A percentile compares a stretch with the other conserved stretches of the same genome.
Evolutionary conservation across 352 stramenopile species (phyloP).

Genomic region (Thalassiosira hispida): DNA sequence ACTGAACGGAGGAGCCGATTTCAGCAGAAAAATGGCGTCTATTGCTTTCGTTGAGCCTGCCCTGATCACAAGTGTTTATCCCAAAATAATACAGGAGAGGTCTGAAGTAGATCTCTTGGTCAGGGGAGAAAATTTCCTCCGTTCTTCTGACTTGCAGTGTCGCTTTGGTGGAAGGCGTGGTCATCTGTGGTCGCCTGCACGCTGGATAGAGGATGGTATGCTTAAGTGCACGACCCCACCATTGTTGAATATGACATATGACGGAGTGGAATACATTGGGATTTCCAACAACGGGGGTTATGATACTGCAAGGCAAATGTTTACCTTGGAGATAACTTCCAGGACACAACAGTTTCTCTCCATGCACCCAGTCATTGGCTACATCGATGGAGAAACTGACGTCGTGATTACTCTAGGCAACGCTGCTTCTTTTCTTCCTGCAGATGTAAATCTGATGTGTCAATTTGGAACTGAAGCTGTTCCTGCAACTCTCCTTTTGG

Average conservation of each 20-base stretch:
- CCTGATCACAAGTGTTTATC: conserved; percentile 69
- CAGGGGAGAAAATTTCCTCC: conserved; percentile 85
- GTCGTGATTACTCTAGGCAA: conserved; percentile 56
- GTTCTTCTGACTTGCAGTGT: conserved; percentile 86
- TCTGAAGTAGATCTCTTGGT: conserved; percentile 87
- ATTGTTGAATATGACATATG: conserved; percentile 60
- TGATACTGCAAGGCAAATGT: conserved; percentile 26
- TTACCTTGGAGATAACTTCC: conserved; percentile 47
- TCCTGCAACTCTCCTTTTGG: conserved; percentile 29
- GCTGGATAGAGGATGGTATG: conserved; percentile 38
- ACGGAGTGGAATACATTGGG: conserved; percentile 43
- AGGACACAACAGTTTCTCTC: conserved; percentile 51
- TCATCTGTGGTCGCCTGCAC: conserved; percentile 46
- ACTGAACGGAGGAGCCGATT: conserved; percentile 83
- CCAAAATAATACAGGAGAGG: conserved; percentile 57
- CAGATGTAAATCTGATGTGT: conserved; percentile 57
- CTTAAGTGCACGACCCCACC: conserved; percentile 49
- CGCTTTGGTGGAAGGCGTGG: conserved; percentile 86
- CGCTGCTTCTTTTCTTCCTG: conserved; percentile 8
- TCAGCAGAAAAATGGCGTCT: conserved; percentile 80
- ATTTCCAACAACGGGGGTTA: conserved; percentile 60
- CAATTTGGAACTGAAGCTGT: conserved; percentile 47
- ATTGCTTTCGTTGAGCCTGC: conserved; percentile 83
- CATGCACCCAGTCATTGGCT: conserved; percentile 54
- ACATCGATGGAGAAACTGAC: conserved; percentile 54